Base-by-base conservation (phyloP, 2,329 filamentous ascomycete species). In the Tolypocladium paradoxum region DNA sequence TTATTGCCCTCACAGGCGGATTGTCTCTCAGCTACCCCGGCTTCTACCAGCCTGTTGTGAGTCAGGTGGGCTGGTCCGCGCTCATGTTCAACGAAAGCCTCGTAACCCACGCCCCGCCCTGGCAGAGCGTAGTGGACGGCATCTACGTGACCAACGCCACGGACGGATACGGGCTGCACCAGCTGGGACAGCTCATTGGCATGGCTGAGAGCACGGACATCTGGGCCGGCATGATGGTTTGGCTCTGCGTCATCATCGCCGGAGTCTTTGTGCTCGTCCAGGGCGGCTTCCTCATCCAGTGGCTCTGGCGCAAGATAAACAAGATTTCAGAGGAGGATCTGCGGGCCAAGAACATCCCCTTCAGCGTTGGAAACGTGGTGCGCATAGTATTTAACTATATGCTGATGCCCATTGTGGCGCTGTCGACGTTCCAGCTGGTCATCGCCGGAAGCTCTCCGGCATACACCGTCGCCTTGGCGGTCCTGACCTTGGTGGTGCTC, bases 1-100 rank as follows among this genome's bases (percentile, higher is more conserved):
- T 96, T 62, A 78, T 93, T 52, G 85, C 88, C 24, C 73, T 99
- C 54, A 93, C 90, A 0, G 92, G 92, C n/a, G 85, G 86, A 37
- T 75, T 99, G 54, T 90, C 86, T 8, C 75, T 99, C 57, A 83
- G 85, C 60, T 99, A 97, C 63, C 93, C 93, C 0, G 93, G 93
- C 12, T 99, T 88, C 66, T 99, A 90, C 66, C 92, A 96, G 65
- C 93, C 93, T 5, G 87, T 90, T 8, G 82, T 92, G 54, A 95
- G 91, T 68, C 88, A 92, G 67, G 86, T 81, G 16, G 83, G 87
- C 38, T 99, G 93, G 93, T 93, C 92, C 1, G 73, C 83, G 6
- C 79, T 99, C 55, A 87, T 97, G 77, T 97, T 97, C 75, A 96
- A 96, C 65, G 76, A 93, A 59, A 96, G 87, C 69, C 88, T 96